A percentile compares a stretch with the other conserved stretches of the same genome.
These are phyloP conservation scores for Blechomonas ayalai DNA, from an alignment of 208 protist genomes.

Conservation along the genomic window DNA sequence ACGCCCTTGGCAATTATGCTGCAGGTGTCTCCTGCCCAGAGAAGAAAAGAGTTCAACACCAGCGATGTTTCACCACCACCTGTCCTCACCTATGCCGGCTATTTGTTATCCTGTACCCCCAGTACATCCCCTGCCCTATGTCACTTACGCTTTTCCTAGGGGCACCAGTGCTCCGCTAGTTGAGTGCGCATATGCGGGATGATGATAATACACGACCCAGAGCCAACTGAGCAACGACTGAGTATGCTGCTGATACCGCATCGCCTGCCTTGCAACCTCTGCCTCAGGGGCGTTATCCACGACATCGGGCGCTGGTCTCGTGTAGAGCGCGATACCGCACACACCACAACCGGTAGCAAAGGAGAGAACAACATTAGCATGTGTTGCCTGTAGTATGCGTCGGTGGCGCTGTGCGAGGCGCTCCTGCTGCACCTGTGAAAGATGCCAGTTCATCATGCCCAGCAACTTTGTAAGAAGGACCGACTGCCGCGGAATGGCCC, in stretches of 20 bases:
- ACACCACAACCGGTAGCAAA: constrained; percentile 46
- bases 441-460: constrained; percentile 23
- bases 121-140: too few relatives aligned
- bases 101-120: too few relatives aligned
- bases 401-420: constrained; percentile 52
- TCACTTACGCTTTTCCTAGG: too few relatives aligned
- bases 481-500: constrained; percentile 50
- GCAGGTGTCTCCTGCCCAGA: too few relatives aligned
- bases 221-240: constrained; percentile 60
- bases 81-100: too few relatives aligned
- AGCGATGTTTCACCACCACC: too few relatives aligned
- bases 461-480: constrained; percentile 40
- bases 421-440: constrained; percentile 37
- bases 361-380: constrained; percentile 43
- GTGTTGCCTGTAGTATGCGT: constrained; percentile 61
- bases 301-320: constrained; percentile 32
- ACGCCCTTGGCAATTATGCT: too few relatives aligned
- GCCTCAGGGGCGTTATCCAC: constrained; percentile 56
- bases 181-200: constrained; percentile 72
- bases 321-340: constrained; percentile 28
- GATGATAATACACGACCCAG: constrained; percentile 82
- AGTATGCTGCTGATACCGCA: constrained; percentile 61
- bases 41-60: too few relatives aligned
- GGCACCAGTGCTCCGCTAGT: too few relatives aligned
- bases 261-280: constrained; percentile 25